Conservation (phyloP, 2,329 filamentous ascomycete genomes). For the Corniculantispora saksenae region DNA sequence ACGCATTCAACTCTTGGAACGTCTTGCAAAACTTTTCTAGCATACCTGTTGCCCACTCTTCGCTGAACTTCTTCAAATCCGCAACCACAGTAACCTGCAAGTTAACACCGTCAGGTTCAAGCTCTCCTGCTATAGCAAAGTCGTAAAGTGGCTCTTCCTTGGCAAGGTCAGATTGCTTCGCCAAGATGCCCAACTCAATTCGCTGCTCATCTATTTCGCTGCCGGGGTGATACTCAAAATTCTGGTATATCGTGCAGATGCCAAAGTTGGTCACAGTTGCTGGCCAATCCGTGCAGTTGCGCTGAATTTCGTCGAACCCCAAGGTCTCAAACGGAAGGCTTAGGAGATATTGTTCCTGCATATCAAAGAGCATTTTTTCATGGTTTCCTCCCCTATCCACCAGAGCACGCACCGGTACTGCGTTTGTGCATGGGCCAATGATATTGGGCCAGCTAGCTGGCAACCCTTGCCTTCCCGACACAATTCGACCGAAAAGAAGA, state of each 20-base stretch:
- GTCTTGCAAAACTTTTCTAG: too few species aligned
- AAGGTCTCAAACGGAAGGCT: not conserved
- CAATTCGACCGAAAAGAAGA: slow-evolving; percentile 25
- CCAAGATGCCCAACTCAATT: slow-evolving; percentile 8
- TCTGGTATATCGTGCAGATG: not conserved
- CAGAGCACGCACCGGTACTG: not conserved
- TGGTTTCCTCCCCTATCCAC: not conserved
- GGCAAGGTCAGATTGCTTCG: not conserved
- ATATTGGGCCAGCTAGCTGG: slow-evolving; percentile 22
- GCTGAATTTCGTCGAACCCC: not conserved
- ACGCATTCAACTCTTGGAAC: too few species aligned
- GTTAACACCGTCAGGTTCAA: slow-evolving; percentile 5
- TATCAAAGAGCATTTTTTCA: not conserved
- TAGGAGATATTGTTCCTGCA: slow-evolving; percentile 2
- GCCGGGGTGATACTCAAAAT: slow-evolving; percentile 6
- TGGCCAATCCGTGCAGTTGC: not conserved
- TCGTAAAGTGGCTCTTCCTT: slow-evolving; percentile 10
- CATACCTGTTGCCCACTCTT: too few species aligned
- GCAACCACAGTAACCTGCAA: not conserved
- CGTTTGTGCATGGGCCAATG: slow-evolving; percentile 20
- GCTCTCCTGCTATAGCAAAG: slow-evolving; percentile 1
- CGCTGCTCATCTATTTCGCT: not conserved
- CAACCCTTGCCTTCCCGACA: slow-evolving; percentile 23
- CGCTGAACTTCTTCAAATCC: too few species aligned
- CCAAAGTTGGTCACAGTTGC: not conserved